phyloP scores from a whole-genome alignment of 148 eudicot species.

The Amaranthus hypochondriacus region DNA sequence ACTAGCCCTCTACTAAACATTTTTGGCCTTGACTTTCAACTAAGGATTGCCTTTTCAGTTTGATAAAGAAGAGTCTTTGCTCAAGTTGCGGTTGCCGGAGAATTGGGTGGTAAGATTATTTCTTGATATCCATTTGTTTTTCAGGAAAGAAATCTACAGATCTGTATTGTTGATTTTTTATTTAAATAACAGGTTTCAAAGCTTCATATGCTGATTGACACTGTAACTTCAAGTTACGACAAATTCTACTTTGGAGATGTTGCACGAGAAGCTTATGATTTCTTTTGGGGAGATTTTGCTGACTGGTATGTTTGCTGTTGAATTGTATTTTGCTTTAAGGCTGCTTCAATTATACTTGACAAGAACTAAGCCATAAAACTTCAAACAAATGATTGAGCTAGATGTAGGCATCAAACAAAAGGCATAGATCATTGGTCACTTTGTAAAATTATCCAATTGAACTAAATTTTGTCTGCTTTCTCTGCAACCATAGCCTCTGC shows the following conservation, averaged over 20 bases:
- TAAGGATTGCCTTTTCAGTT: constrained; percentile 43
- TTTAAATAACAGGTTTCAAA: constrained; percentile 67
- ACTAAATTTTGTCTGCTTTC: no score
- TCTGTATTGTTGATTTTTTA: constrained; percentile 19
- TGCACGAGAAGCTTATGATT: constrained; percentile 89
- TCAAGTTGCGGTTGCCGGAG: constrained; percentile 71
- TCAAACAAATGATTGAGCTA: no score
- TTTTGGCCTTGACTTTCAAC: neutral
- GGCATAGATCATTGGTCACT: no score
- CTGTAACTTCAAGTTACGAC: constrained; percentile 81
- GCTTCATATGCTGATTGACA: constrained; percentile 81
- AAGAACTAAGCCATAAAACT: no score
- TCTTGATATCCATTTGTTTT: constrained; percentile 6
- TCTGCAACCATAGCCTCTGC: no score
- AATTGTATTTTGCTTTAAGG: neutral
- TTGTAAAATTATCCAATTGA: no score
- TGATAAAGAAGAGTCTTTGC: constrained; percentile 54
- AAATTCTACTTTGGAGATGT: constrained; percentile 92
- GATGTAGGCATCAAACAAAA: no score
- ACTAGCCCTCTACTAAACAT: neutral
- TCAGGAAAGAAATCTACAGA: neutral
- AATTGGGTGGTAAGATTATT: constrained; percentile 88
- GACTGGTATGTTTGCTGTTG: constrained; percentile 62
- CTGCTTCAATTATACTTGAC: neutral
- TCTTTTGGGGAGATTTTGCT: constrained; percentile 98